These are phyloP conservation scores for Camelina laxa DNA, from an alignment of 345 rosid species.

Conservation along the genomic window DNA sequence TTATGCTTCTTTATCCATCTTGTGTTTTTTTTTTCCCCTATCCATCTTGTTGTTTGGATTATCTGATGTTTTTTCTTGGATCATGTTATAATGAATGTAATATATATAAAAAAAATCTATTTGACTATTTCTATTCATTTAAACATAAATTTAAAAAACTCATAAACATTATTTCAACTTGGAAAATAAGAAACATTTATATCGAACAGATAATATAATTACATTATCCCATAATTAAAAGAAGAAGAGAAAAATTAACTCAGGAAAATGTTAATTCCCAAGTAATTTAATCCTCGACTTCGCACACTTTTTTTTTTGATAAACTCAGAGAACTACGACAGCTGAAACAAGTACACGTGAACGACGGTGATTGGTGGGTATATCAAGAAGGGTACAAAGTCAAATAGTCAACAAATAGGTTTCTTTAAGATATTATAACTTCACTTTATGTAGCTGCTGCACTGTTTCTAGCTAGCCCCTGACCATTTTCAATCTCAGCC, in stretches of 20 bases:
- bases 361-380: neutral
- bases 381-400: slow-evolving; percentile 30
- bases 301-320: slow-evolving; percentile 30
- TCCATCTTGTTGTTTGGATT: too few species aligned
- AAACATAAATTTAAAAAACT: too few species aligned
- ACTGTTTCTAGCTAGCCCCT: slow-evolving; percentile 22
- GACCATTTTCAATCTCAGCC: slow-evolving; percentile 36
- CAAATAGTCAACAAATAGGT: slow-evolving; percentile 37
- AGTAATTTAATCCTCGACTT: slow-evolving; percentile 31
- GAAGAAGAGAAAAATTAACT: slow-evolving; percentile 34
- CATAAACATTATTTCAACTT: neutral
- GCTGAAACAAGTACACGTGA: slow-evolving; percentile 23
- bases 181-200: slow-evolving; percentile 26
- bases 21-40: too few species aligned
- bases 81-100: too few species aligned
- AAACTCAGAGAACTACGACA: slow-evolving; percentile 8
- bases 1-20: neutral
- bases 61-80: too few species aligned
- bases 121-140: too few species aligned
- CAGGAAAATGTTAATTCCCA: slow-evolving; percentile 21
- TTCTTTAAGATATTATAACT: neutral
- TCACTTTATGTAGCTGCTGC: slow-evolving; percentile 15
- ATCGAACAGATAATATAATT: slow-evolving; percentile 29
- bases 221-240: slow-evolving; percentile 29
- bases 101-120: too few species aligned